Percentiles rank a stretch among this genome's conserved stretches.
Conservation (phyloP, 129 eudicot genomes). For the Daucus carota region DNA sequence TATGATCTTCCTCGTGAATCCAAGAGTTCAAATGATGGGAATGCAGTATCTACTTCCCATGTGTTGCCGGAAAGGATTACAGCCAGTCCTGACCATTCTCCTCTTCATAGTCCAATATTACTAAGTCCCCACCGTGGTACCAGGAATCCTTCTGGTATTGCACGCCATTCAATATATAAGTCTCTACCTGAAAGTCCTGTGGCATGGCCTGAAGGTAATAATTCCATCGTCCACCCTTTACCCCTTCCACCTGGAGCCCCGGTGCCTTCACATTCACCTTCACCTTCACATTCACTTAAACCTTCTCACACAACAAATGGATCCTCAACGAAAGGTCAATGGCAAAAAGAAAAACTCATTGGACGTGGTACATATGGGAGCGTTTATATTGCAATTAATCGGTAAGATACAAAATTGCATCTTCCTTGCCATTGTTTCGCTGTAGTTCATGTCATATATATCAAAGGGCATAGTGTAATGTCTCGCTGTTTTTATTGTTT, state of each 20-base stretch:
- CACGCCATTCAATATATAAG: conserved; percentile 19
- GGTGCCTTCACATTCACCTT: conserved; percentile 14
- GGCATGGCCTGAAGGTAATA: conserved; percentile 35
- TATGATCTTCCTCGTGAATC: conserved; percentile 20
- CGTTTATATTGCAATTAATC: conserved; percentile 68
- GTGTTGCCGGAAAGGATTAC: conserved; percentile 12
- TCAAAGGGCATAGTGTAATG: not conserved
- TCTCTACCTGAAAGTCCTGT: conserved; percentile 29
- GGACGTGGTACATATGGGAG: conserved; percentile 96
- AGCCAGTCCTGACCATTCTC: conserved; percentile 36
- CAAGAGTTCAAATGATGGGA: conserved; percentile 19
- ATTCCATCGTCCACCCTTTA: conserved; percentile 51
- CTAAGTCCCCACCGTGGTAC: conserved; percentile 23
- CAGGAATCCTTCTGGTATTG: conserved; percentile 12
- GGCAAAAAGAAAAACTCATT: conserved; percentile 76
- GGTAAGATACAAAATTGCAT: conserved; percentile 36
- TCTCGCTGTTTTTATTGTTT: not conserved
- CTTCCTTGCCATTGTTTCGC: not conserved
- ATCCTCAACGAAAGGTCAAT: conserved; percentile 49
- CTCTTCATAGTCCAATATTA: conserved; percentile 45
- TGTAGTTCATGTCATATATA: not conserved
- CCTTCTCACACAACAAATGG: conserved; percentile 31
- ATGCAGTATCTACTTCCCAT: conserved; percentile 14
- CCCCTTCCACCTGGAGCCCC: conserved; percentile 71
- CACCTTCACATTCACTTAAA: conserved; percentile 22